Evolutionary conservation across 129 eudicot species (phyloP), one percentile per base, ranked within the genome.

Genomic region (Chrysanthemum seticuspe): DNA sequence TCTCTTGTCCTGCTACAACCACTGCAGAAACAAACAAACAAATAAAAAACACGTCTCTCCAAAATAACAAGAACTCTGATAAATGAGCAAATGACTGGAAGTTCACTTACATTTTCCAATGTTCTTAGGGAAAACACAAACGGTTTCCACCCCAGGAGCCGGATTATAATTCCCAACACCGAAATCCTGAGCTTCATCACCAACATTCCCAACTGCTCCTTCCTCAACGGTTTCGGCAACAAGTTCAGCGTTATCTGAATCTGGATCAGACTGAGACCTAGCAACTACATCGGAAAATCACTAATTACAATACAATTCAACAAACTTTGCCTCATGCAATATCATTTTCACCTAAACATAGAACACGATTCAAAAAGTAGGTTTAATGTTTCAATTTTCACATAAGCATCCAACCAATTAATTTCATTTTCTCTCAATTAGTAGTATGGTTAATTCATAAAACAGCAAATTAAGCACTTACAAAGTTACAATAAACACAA

Each of bases 41-140:
- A 3, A 49, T 18, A 16, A n/a, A 34, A 64, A 64, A 15, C 11
- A 53, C 14, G 54, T 12, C 45, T 10, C 25, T 19, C 21, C 21
- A 19, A 19, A 19, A 16, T 62, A 63, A 64, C 31, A 69, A 64
- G 50, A 54, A 27, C 2, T 55, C 11, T 40, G 10, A 59, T 19
- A 80, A 7, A 25, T 3, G 4, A 71, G n/a, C 52, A 21, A 63
- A 73, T n/a, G 11, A 53, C 61, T 2, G 58, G 1, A 62, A 62
- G 13, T 62, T 12, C 18, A 62, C 11, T n/a, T 4, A 52, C 97
- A 31, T 82, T 90, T 90, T 1, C 83, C 82, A 10, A 83, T 83
- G 71, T 94, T 94, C 67, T 88, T 86, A 5, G 98, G 98, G 93
- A 94, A 94, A 70, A 94, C 96, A 52, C 93, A 86, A 61, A 86